phyloP scores from a whole-genome alignment of 305 asterid species.

The Fraxinus platypoda region DNA sequence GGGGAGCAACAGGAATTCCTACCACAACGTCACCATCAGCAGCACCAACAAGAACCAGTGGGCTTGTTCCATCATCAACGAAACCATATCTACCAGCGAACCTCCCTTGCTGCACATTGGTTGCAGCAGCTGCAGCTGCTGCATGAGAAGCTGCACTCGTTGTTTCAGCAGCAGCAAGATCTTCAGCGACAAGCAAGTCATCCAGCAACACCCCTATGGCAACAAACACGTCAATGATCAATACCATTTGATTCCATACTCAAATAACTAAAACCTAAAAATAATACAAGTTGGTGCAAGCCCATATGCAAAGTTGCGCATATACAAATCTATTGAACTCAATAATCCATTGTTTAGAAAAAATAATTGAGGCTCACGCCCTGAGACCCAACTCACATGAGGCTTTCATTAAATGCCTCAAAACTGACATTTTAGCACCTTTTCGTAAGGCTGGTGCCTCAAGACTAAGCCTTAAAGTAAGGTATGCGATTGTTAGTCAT shows the following conservation, averaged over 20 bases:
- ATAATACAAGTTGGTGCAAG: not conserved
- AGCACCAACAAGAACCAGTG: conserved; percentile 42
- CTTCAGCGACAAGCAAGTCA: conserved; percentile 96
- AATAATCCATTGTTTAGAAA: not conserved
- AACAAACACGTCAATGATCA: conserved; percentile 23
- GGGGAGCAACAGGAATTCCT: conserved; percentile 93
- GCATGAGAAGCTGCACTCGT: conserved; percentile 93
- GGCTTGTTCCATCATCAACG: conserved; percentile 65
- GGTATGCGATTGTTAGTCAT: not conserved
- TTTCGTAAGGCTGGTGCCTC: not conserved
- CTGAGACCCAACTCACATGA: not conserved
- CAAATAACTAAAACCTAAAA: conserved; percentile 1
- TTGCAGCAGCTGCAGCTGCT: conserved; percentile 85
- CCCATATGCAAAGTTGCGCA: not conserved
- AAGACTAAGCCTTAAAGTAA: not conserved
- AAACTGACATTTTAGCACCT: not conserved
- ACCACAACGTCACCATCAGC: conserved; percentile 90
- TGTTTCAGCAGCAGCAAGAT: conserved; percentile 94
- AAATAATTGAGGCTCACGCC: not conserved
- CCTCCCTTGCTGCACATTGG: conserved; percentile 62
- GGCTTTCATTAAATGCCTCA: not conserved
- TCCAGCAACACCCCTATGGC: conserved; percentile 80
- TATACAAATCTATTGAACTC: not conserved
- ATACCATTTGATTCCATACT: conserved; percentile 4
- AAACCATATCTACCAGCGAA: conserved; percentile 70